Percentiles rank a stretch among this genome's conserved stretches.
These are phyloP conservation scores for Lodderomyces orthopsilosis DNA, from an alignment of 1,139 yeast genomes.

Conservation along the genomic window DNA sequence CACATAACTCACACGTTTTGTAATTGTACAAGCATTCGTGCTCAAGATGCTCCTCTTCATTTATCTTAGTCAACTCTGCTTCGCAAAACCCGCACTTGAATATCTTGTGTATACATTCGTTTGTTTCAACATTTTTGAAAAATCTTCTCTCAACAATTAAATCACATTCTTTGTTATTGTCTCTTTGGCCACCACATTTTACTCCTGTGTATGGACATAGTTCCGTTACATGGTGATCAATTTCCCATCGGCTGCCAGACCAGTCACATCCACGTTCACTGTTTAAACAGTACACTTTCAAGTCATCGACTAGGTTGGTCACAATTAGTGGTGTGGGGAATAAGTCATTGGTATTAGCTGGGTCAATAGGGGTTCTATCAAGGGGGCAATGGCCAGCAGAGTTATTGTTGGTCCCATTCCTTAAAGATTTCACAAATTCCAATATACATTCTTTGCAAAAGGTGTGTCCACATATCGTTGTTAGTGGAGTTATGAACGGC, in stretches of 20 bases:
- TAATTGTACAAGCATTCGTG: constrained; percentile 41
- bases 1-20: constrained; percentile 38
- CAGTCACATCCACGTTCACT: constrained; percentile 54
- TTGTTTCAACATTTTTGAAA: constrained; percentile 7
- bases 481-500: constrained; percentile 53
- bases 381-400: constrained; percentile 51
- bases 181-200: constrained; percentile 34
- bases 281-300: constrained; percentile 56
- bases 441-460: constrained; percentile 52
- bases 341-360: constrained; percentile 39
- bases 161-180: constrained; percentile 8
- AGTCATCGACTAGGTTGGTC: constrained; percentile 60
- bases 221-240: constrained; percentile 48
- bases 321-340: constrained; percentile 63
- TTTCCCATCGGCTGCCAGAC: constrained; percentile 60
- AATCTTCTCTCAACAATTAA: constrained; percentile 14
- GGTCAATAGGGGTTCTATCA: constrained; percentile 53
- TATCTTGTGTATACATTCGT: constrained; percentile 33
- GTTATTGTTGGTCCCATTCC: constrained; percentile 6
- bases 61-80: constrained; percentile 27
- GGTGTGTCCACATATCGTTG: constrained; percentile 61
- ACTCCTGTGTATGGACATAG: constrained; percentile 56
- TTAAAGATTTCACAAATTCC: constrained; percentile 43
- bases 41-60: constrained; percentile 33
- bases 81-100: constrained; percentile 43